A percentile compares a stretch with the other conserved stretches of the same genome.
phyloP scores from a whole-genome alignment of 495 filamentous ascomycete genomes.

The Xylaria cubensis region DNA sequence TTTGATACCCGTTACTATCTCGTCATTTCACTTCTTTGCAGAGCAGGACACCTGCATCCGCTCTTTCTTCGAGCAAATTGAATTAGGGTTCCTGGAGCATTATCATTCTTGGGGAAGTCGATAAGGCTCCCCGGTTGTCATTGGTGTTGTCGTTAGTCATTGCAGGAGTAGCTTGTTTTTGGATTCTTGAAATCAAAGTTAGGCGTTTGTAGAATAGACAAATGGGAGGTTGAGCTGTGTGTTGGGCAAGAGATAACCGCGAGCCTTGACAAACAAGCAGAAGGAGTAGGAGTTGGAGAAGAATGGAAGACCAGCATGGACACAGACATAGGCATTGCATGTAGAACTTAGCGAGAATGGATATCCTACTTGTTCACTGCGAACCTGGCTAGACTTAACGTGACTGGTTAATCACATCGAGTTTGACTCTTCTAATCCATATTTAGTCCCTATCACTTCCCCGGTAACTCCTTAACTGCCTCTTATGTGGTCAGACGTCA shows the following conservation, averaged over 20 bases:
- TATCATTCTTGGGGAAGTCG: neutral
- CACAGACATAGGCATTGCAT: constrained; percentile 20
- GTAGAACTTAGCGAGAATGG: constrained; percentile 31
- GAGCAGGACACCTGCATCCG: neutral
- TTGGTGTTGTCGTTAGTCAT: neutral
- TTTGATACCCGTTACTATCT: constrained; percentile 26
- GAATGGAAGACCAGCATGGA: constrained; percentile 9
- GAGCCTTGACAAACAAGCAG: neutral
- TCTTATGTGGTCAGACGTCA: neutral
- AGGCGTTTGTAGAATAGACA: constrained; percentile 21
- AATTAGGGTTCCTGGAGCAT: constrained; percentile 3
- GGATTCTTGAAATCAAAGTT: neutral
- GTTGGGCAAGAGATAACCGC: constrained; percentile 2
- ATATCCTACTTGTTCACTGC: constrained; percentile 21
- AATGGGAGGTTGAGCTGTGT: constrained; percentile 8
- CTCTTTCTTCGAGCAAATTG: constrained; percentile 5
- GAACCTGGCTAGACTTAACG: neutral
- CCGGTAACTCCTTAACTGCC: neutral
- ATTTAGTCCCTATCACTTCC: neutral
- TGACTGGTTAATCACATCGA: neutral
- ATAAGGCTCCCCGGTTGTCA: neutral
- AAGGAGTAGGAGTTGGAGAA: neutral
- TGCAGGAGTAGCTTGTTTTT: constrained; percentile 21
- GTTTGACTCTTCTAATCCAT: neutral
- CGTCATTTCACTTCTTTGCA: constrained; percentile 19